Base-by-base conservation (phyloP, 306 rosid species). In the Carpinus fangiana region DNA sequence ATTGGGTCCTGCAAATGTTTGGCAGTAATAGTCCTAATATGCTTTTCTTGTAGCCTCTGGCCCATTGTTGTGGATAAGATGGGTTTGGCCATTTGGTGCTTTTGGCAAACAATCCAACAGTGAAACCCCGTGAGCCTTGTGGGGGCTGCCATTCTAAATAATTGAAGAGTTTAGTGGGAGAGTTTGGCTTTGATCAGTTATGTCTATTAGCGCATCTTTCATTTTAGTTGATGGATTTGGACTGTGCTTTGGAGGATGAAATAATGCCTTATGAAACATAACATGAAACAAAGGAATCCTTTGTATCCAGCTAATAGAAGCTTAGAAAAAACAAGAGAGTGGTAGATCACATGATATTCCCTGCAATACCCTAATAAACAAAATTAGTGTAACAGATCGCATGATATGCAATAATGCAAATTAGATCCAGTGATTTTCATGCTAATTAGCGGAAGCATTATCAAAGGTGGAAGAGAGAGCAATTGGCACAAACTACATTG, bases 91-190 rank as follows among this genome's bases (percentile, higher is more conserved):
- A 11, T 13, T 4, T 26, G 26, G 18, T 60, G 8, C 38, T 23
- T 38, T 26, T 4, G 13, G 10, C 71, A 31, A 31, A 0, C 2
- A n/a, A 55, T 55, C 28, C 41, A 28, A 65, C 73, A 56, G 18
- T 48, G 59, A 54, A 34, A 36, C 28, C 87, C 67, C 84, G 87
- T 83, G 87, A 86, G 21, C 62, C 9, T 46, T 38, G 87, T 86
- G 85, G 82, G 85, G 75, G 36, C 73, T 61, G 73, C 72, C 8
- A 8, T 41, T 31, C 28, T 43, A 14, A 70, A 74, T 72, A 61
- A 13, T 76, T 72, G 45, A 76, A 23, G 47, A 9, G 68, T 62
- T 14, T 8, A 38, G 28, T 66, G 50, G 50, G 8, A 17, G 71
- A 10, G 46, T 14, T 60, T 26, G 8, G 18, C 10, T 64, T 64